These are phyloP conservation scores for Chytriomyces sp. DNA, from an alignment of 192 early-diverging fungal genomes.

Conservation along the genomic window DNA sequence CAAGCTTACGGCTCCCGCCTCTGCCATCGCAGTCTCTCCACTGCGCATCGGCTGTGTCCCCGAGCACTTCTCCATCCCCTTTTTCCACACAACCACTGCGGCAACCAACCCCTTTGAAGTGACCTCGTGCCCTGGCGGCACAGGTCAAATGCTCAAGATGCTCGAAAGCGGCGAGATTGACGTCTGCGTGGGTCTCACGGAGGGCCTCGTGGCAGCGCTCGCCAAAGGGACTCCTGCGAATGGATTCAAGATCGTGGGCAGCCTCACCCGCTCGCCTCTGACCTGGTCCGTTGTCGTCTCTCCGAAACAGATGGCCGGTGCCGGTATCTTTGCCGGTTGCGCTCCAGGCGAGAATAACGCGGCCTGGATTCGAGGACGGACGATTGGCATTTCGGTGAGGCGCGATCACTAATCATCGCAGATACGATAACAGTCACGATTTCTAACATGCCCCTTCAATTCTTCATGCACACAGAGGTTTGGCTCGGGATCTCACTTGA, in stretches of 20 bases:
- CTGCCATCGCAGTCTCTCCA: not conserved
- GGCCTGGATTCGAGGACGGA: constrained; percentile 16
- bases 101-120: constrained; percentile 30
- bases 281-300: constrained; percentile 50
- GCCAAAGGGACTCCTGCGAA: constrained; percentile 50
- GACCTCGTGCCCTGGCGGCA: constrained; percentile 47
- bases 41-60: constrained; percentile 52
- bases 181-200: constrained; percentile 84
- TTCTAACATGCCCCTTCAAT: no score
- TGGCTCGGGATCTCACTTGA: constrained; percentile 78
- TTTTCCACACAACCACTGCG: constrained; percentile 33
- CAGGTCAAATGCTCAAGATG: constrained; percentile 65
- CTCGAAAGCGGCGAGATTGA: constrained; percentile 72
- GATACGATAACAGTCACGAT: no score
- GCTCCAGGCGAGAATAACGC: constrained; percentile 45
- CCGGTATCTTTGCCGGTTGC: not conserved
- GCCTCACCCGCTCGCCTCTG: constrained; percentile 75
- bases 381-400: constrained; percentile 28
- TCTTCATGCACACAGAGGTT: no score
- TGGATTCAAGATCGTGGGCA: constrained; percentile 74
- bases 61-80: constrained; percentile 57
- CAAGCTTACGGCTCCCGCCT: not conserved
- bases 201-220: constrained; percentile 68
- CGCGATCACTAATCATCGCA: no score
- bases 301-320: constrained; percentile 13